These are phyloP conservation scores for Cryptococcus sp. DNA, from an alignment of 1,284 basidiomycete genomes.

Conservation along the genomic window DNA sequence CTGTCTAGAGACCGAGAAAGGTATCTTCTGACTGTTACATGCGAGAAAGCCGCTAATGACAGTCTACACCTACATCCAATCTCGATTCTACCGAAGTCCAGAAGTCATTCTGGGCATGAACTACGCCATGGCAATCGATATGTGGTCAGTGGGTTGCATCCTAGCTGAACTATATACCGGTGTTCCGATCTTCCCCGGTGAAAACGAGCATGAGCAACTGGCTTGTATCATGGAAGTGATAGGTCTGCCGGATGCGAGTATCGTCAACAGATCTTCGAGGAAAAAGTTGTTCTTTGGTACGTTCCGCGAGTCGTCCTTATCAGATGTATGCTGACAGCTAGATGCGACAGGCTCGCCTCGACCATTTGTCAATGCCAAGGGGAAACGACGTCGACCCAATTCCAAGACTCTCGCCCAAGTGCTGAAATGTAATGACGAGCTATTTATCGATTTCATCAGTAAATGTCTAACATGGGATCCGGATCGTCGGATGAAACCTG, in stretches of 20 bases:
- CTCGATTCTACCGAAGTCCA: slow-evolving; percentile 94
- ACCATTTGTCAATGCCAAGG: slow-evolving; percentile 94
- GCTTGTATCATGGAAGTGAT: slow-evolving; percentile 99
- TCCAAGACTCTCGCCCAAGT: slow-evolving; percentile 86
- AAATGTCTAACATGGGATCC: slow-evolving; percentile 99
- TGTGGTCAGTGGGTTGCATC: slow-evolving; percentile 97
- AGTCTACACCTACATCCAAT: slow-evolving; percentile 99
- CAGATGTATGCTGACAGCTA: slow-evolving; percentile 36
- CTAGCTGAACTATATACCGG: slow-evolving; percentile 98
- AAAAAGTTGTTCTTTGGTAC: slow-evolving; percentile 93
- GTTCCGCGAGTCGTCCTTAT: background rate
- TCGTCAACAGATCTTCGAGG: slow-evolving; percentile 88
- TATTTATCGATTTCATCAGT: slow-evolving; percentile 66
- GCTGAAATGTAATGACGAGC: slow-evolving; percentile 70
- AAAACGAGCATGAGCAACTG: slow-evolving; percentile 97
- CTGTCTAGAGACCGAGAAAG: slow-evolving; percentile 98
- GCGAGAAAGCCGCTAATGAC: too few species aligned
- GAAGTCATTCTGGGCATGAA: slow-evolving; percentile 96
- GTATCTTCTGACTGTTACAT: slow-evolving; percentile 53
- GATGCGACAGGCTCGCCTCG: slow-evolving; percentile 89
- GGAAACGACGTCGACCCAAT: slow-evolving; percentile 81
- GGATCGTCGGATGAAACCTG: slow-evolving; percentile 89
- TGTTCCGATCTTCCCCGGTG: slow-evolving; percentile 98
- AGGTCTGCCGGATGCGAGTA: slow-evolving; percentile 89
- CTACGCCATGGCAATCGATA: slow-evolving; percentile 89